These are phyloP conservation scores for Psilocybe cyanescens DNA, from an alignment of 768 basidiomycete genomes.

Conservation along the genomic window DNA sequence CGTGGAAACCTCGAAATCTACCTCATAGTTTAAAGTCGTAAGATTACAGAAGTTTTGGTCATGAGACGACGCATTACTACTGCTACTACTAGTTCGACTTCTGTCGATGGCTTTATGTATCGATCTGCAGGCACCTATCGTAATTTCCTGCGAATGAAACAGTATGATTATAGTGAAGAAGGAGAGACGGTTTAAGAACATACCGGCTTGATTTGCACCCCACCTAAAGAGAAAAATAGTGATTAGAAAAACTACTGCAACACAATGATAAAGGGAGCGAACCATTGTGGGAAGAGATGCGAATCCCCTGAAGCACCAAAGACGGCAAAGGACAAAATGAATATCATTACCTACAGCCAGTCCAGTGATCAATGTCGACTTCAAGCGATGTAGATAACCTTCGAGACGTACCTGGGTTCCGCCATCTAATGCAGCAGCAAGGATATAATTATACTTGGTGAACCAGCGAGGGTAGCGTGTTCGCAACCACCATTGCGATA, in stretches of 20 bases:
- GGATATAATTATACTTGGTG: slow-evolving; percentile 44
- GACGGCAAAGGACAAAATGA: slow-evolving; percentile 53
- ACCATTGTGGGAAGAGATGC: slow-evolving; percentile 56
- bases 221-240: slow-evolving; percentile 34
- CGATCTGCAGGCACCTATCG: slow-evolving; percentile 36
- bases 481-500: slow-evolving; percentile 52
- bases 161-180: not conserved
- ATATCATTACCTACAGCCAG: slow-evolving; percentile 52
- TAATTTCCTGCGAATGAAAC: slow-evolving; percentile 33
- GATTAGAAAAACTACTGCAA: not conserved
- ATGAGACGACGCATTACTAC: no score
- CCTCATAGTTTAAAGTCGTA: no score
- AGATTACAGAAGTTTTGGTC: no score
- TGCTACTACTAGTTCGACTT: no score
- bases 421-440: slow-evolving; percentile 41
- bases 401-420: slow-evolving; percentile 33
- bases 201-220: slow-evolving; percentile 58
- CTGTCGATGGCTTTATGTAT: slow-evolving; percentile 5
- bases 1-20: no score
- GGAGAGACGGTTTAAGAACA: slow-evolving; percentile 20
- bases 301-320: slow-evolving; percentile 53
- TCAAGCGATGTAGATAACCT: not conserved
- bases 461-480: slow-evolving; percentile 52
- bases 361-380: not conserved
- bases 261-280: slow-evolving; percentile 9